Base-by-base conservation (phyloP, 768 basidiomycete species). In the Leccinum boreale region DNA sequence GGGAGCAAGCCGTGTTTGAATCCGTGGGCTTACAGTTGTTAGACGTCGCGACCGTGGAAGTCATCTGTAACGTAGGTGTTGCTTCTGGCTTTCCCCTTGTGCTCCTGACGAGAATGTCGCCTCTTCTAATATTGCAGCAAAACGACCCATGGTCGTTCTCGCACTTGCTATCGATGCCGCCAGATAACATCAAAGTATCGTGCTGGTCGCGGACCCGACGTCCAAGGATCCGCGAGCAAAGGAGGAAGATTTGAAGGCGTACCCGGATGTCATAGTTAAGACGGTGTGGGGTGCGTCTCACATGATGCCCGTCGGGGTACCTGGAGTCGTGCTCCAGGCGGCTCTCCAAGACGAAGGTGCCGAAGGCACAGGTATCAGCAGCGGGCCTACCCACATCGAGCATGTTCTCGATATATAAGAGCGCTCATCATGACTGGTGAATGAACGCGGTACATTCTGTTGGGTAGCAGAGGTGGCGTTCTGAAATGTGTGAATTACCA, bases 71-170 rank as follows among this genome's bases (percentile, higher is more conserved):
- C 21, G 65, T 59, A 56, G 10, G 65, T 60, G 21, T n/a, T 58
- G 11, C 14, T 19, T 2, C 12, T 49, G n/a, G 4, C 1, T 48
- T 6, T 3, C 36, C 36, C 36, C 7, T 36, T 36, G 15, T 36
- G 8, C 36, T 36, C 8, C 36, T 36, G 3, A 39, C 8, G 36
- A n/a, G 17, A 15, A 14, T 9, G 8, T 39, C 2, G 36, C 3
- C 9, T 39, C 17, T 15, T 17, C 36, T 17, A 39, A 35, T 35
- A 35, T 9, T 39, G 8, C 19, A 69, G 67, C 61, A 69, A 62
- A 68, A 65, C 46, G 1, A 12, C 0, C 62, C 62, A 15, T 67
- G 68, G 67, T 65, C 65, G 23, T 64, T 67, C 24, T 31, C 51
- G 5, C 58, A 57, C 45, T 51, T 21, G 1, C 26, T 66, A 1